Base-by-base conservation (phyloP, 108 stramenopile species). In the Epipyxis sp. region DNA sequence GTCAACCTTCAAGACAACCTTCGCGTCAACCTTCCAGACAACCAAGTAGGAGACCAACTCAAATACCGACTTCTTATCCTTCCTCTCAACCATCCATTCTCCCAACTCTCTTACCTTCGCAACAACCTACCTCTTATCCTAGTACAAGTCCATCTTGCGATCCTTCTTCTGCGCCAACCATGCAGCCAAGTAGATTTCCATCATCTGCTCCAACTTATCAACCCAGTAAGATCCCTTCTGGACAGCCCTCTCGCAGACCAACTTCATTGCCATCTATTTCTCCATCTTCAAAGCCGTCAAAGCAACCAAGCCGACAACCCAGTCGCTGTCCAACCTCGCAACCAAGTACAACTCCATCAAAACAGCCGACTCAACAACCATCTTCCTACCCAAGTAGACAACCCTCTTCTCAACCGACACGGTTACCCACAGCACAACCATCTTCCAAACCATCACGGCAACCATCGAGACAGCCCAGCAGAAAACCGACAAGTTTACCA, bases 391-490 rank as follows among this genome's bases (percentile, higher is more conserved):
- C 61, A 13, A 65, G 30, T 37, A 32, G 61, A 3, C 61, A 65
- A 25, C 61, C 61, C 34, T 65, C 61, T 10, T 6, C 13, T 25
- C 61, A 65, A 25, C 71, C 71, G 16, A 43, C 71, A 43, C 41
- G 32, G 16, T 25, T 6, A 42, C 71, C 71, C 16, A 34, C 10
- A 43, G 71, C 42, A 42, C 71, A 74, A 39, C 71, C 71, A 32
- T 13, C 71, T 10, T 3, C 41, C 43, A 37, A 39, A 6, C 71
- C 71, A 16, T 42, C 71, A 16, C 6, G 13, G 3, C 71, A 74
- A 37, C 71, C 71, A 6, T 54, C 71, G 6, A 54, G n/a, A 43
- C 46, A 54, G 34, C 71, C 71, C 3, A 74, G 41, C 25, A 13
- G 13, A 13, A 27, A 13, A 35, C 71, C 71, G 10, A 54, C 13